Conservation (phyloP, 2,329 filamentous ascomycete genomes). For the Simplicillium sp. region DNA sequence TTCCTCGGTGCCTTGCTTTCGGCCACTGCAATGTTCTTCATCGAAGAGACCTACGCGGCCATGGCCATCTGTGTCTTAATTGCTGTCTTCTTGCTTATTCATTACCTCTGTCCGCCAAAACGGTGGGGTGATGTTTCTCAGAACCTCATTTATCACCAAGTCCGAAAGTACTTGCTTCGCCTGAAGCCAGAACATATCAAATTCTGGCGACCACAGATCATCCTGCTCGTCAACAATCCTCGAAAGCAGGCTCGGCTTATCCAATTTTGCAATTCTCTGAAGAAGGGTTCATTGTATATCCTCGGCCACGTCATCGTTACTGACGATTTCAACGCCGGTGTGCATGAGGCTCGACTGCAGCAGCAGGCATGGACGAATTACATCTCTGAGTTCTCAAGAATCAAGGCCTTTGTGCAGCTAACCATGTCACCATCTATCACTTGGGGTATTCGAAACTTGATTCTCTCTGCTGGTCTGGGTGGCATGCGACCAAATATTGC, state of each 20-base stretch:
- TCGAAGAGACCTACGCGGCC: slow-evolving; percentile 71
- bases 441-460: slow-evolving; percentile 78
- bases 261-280: slow-evolving; percentile 84
- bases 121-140: slow-evolving; percentile 87
- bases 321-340: slow-evolving; percentile 67
- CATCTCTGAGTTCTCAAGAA: slow-evolving; percentile 70
- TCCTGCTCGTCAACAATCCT: slow-evolving; percentile 75
- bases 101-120: slow-evolving; percentile 78
- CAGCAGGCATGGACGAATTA: slow-evolving; percentile 79
- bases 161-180: slow-evolving; percentile 78
- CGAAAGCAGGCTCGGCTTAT: slow-evolving; percentile 76
- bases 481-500: slow-evolving; percentile 88
- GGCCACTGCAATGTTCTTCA: slow-evolving; percentile 80
- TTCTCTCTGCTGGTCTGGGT: slow-evolving; percentile 71
- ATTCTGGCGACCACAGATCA: slow-evolving; percentile 84
- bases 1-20: slow-evolving; percentile 66
- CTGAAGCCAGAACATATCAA: slow-evolving; percentile 83
- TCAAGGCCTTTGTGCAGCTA: slow-evolving; percentile 85
- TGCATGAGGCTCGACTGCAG: slow-evolving; percentile 72
- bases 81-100: slow-evolving; percentile 73
- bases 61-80: slow-evolving; percentile 65
- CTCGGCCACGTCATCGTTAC: slow-evolving; percentile 83
- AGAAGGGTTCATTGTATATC: slow-evolving; percentile 79
- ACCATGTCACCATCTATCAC: slow-evolving; percentile 73
- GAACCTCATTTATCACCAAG: slow-evolving; percentile 77